Conservation (phyloP, 1,139 yeast species). For the Geotrichum armillariae region DNA sequence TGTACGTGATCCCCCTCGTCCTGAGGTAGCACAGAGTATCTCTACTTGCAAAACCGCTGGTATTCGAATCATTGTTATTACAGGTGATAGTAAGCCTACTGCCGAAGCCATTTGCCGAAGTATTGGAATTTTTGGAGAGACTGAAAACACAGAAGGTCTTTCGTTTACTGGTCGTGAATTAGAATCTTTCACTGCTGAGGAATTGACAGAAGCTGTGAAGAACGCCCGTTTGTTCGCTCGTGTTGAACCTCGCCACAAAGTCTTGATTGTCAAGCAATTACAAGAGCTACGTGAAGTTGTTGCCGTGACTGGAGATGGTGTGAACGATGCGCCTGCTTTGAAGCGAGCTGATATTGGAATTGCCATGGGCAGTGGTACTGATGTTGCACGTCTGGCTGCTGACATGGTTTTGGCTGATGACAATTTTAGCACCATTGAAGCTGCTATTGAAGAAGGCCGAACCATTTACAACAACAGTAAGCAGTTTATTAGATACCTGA, state of each 20-base stretch:
- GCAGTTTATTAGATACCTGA: constrained; percentile 50
- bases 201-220: constrained; percentile 29
- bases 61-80: constrained; percentile 53
- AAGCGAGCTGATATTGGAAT: constrained; percentile 97
- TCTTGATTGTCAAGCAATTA: constrained; percentile 51
- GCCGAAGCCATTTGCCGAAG: constrained; percentile 55
- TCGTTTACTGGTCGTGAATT: constrained; percentile 51
- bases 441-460: constrained; percentile 54
- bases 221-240: constrained; percentile 46
- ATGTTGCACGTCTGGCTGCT: constrained; percentile 59
- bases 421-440: constrained; percentile 53
- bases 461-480: constrained; percentile 50
- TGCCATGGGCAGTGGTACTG: constrained; percentile 50
- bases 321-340: constrained; percentile 98
- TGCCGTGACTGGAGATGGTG: constrained; percentile 63
- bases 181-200: constrained; percentile 34
- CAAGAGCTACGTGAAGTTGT: constrained; percentile 48
- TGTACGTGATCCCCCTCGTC: constrained; percentile 56
- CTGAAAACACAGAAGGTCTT: constrained; percentile 36
- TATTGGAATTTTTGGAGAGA: constrained; percentile 50
- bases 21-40: constrained; percentile 49
- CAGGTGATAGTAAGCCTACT: constrained; percentile 56
- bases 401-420: constrained; percentile 53
- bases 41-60: constrained; percentile 52
- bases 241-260: constrained; percentile 57